phyloP scores from a whole-genome alignment of 2,329 filamentous ascomycete genomes.

The Cyphellophora attinorum region DNA sequence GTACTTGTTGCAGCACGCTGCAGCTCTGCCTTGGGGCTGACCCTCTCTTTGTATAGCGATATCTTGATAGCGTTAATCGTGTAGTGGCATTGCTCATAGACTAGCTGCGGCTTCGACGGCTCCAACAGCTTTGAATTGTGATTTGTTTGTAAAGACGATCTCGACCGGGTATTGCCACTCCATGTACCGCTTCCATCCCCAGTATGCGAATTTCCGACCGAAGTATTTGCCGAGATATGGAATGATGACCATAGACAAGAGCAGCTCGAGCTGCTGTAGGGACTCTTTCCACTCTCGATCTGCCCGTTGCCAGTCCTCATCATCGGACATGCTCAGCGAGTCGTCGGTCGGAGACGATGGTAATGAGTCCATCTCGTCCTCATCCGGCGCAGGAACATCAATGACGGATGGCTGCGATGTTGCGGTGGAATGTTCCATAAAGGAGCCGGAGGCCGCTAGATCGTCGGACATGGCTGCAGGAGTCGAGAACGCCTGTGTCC shows the following conservation, averaged over 20 bases:
- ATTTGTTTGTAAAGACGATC: constrained; percentile 52
- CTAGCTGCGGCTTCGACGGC: constrained; percentile 45
- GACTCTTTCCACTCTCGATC: constrained; percentile 93
- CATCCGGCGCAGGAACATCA: constrained; percentile 14
- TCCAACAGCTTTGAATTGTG: constrained; percentile 53
- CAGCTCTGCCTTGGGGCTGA: too few relatives aligned
- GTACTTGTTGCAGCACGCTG: too few relatives aligned
- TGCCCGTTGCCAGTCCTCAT: constrained; percentile 67
- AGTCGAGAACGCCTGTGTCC: too few relatives aligned
- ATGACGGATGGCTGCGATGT: constrained; percentile 10
- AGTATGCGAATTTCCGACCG: constrained; percentile 89
- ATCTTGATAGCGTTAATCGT: too few relatives aligned
- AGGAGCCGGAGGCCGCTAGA: constrained; percentile 27
- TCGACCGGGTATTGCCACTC: constrained; percentile 85
- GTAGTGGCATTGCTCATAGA: too few relatives aligned
- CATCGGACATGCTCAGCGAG: constrained; percentile 40
- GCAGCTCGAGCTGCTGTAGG: constrained; percentile 82
- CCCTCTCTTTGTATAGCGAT: too few relatives aligned
- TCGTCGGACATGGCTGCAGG: constrained; percentile 12
- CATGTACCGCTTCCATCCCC: constrained; percentile 93
- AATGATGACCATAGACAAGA: constrained; percentile 88
- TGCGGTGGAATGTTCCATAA: constrained; percentile 28
- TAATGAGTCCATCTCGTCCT: constrained; percentile 33
- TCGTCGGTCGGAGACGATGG: constrained; percentile 38
- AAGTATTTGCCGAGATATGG: constrained; percentile 93